Conservation (phyloP, 2,329 filamentous ascomycete species). For the Hypoxylon sp. region DNA sequence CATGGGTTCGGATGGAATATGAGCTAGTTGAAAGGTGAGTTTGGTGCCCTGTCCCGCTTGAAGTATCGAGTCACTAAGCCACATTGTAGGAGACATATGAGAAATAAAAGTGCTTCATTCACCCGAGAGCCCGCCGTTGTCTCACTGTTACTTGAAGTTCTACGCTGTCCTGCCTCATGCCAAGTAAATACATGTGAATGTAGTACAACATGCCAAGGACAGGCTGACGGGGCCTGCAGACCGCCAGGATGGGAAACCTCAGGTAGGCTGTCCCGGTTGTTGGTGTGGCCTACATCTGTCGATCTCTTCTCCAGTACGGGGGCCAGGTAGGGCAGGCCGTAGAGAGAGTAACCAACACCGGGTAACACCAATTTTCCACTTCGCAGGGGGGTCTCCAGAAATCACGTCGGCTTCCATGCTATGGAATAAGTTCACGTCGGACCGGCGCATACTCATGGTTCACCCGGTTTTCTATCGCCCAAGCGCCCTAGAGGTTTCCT, state of each 20-base stretch:
- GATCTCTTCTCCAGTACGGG: conserved; percentile 24
- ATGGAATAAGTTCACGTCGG: conserved; percentile 27
- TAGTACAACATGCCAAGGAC: neutral
- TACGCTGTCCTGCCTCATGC: neutral
- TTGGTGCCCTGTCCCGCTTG: neutral
- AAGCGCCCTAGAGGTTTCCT: conserved; percentile 21
- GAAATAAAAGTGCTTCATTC: neutral
- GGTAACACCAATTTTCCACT: conserved; percentile 17
- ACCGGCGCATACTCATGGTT: conserved; percentile 23
- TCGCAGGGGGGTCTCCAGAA: conserved; percentile 8
- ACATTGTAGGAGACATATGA: neutral
- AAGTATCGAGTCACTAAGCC: neutral
- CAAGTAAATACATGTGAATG: neutral
- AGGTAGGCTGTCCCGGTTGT: conserved; percentile 11
- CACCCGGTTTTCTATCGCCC: conserved; percentile 20
- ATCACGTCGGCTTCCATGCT: conserved; percentile 21
- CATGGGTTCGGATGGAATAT: neutral
- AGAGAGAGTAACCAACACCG: conserved; percentile 15
- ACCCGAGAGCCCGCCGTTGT: neutral
- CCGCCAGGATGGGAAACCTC: neutral
- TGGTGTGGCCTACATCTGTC: conserved; percentile 22
- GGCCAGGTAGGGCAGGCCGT: conserved; percentile 8
- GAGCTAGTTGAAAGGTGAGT: neutral
- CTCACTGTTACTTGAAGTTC: neutral
- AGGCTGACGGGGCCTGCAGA: conserved; percentile 13